Base-by-base conservation (phyloP, 257 asterid species). In the Gentiana dahurica region DNA sequence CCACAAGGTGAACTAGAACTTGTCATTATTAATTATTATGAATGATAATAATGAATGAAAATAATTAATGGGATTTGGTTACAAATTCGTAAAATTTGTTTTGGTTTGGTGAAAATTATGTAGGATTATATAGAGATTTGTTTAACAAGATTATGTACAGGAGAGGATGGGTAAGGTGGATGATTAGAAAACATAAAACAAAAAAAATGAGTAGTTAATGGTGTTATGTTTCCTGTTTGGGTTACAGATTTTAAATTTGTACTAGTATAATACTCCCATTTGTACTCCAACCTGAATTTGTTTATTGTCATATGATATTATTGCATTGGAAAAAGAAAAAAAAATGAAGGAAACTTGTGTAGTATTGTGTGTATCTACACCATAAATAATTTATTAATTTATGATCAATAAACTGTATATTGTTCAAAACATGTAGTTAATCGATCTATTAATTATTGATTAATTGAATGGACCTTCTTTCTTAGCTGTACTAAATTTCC, bases 181-280 rank as follows among this genome's bases (percentile, higher is more conserved):
- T 55, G 46, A 62, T 78, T 0, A 24, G 24, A 24, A 24, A 24
- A 24, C 24, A 24, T 24, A 24, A 24, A 24, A 24, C 24, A 24
- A 64, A 67, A 69, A 68, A 61, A 62, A 57, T 66, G 33, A 73
- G 12, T 77, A 44, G 12, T 81, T 83, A 75, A 80, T 75, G 79
- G 33, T 52, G 60, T 33, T 54, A 66, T 79, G 95, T 83, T 76
- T 85, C 97, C 89, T 77, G 83, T 71, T 63, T 86, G 94, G 88
- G 68, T 70, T 52, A 75, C 96, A 80, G 2, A 34, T 38, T 63
- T 72, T 53, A 60, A 71, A 57, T 69, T 78, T 68, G 62, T 63
- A 70, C 34, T 38, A 34, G 61, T 44, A 69, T 51, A 32, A 78
- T 59, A 73, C 55, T 34, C 9, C 51, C 53, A 55, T 79, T 68